Evolutionary conservation across 2,329 filamentous ascomycete species (phyloP).

Genomic region (Coleophoma crateriformis): DNA sequence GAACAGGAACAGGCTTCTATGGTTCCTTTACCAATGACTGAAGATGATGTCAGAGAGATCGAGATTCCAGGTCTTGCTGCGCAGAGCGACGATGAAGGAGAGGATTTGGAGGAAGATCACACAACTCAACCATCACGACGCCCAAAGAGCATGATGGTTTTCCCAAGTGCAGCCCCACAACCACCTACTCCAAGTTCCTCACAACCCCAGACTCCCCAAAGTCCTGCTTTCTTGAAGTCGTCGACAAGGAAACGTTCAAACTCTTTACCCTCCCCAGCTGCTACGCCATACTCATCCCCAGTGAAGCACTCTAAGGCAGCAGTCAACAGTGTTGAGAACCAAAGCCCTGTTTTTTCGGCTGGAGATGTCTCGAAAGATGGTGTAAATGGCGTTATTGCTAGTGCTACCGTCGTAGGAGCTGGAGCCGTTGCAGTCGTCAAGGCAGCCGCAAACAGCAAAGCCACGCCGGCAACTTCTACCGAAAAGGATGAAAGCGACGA

Average conservation of each 20-base stretch:
- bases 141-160: conserved; percentile 36
- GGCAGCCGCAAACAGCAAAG: conserved; percentile 13
- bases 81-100: conserved; percentile 58
- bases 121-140: conserved; percentile 27
- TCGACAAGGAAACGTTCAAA: conserved; percentile 21
- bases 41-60: conserved; percentile 72
- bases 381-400: conserved; percentile 10
- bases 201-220: conserved; percentile 10
- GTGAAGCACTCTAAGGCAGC: conserved; percentile 10
- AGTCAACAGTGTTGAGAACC: neutral
- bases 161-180: conserved; percentile 22
- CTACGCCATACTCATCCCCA: conserved; percentile 12
- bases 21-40: conserved; percentile 63
- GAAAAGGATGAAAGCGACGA: conserved; percentile 16
- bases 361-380: neutral
- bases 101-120: conserved; percentile 32
- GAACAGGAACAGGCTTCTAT: conserved; percentile 38
- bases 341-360: too few relatives aligned
- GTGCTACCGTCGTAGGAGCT: conserved; percentile 8
- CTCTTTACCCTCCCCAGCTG: conserved; percentile 20
- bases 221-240: conserved; percentile 9
- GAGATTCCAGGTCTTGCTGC: conserved; percentile 66
- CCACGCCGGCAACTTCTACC: conserved; percentile 11
- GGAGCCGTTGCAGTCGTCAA: conserved; percentile 15
- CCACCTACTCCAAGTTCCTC: conserved; percentile 21